Percentiles rank a stretch among this genome's conserved stretches.
phyloP scores from a whole-genome alignment of 768 basidiomycete genomes.

The Exidia glandulosa region DNA sequence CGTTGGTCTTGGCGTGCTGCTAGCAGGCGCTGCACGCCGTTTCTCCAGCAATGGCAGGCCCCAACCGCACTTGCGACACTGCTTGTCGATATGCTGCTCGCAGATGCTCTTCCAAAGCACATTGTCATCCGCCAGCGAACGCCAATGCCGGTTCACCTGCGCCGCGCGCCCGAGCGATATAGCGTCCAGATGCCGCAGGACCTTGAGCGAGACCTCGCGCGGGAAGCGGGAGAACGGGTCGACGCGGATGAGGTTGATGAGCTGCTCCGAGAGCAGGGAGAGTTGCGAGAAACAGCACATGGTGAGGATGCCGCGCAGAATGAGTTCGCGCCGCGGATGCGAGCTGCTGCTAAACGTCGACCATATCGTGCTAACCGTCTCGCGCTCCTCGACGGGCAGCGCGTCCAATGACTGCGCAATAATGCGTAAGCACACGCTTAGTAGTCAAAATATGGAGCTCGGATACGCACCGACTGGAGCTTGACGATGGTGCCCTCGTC shows the following conservation, averaged over 20 bases:
- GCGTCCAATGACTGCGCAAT: slow-evolving; percentile 71
- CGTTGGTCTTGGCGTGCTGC: not conserved
- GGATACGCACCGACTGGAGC: slow-evolving; percentile 66
- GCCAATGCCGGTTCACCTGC: slow-evolving; percentile 82
- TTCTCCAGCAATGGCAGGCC: slow-evolving; percentile 85
- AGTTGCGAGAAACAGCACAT: slow-evolving; percentile 99
- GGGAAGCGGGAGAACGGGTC: slow-evolving; percentile 90
- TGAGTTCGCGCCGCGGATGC: slow-evolving; percentile 81
- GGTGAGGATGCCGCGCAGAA: slow-evolving; percentile 91
- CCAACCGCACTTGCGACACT: slow-evolving; percentile 96
- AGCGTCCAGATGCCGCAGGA: slow-evolving; percentile 84
- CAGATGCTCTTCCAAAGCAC: slow-evolving; percentile 93
- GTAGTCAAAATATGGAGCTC: not conserved
- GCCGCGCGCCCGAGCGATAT: slow-evolving; percentile 88
- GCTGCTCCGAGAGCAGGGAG: slow-evolving; percentile 87
- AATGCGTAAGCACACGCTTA: not conserved
- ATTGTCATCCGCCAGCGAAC: slow-evolving; percentile 84
- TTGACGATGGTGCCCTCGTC: slow-evolving; percentile 89
- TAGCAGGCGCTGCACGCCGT: slow-evolving; percentile 29
- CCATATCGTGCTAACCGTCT: slow-evolving; percentile 88
- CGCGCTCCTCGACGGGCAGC: slow-evolving; percentile 73
- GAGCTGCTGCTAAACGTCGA: slow-evolving; percentile 92
- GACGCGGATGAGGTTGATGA: slow-evolving; percentile 85
- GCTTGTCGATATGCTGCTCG: slow-evolving; percentile 96
- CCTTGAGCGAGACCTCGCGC: slow-evolving; percentile 76